Evolutionary conservation across 306 rosid genomes (phyloP).

Genomic region (Castanea crenata): DNA sequence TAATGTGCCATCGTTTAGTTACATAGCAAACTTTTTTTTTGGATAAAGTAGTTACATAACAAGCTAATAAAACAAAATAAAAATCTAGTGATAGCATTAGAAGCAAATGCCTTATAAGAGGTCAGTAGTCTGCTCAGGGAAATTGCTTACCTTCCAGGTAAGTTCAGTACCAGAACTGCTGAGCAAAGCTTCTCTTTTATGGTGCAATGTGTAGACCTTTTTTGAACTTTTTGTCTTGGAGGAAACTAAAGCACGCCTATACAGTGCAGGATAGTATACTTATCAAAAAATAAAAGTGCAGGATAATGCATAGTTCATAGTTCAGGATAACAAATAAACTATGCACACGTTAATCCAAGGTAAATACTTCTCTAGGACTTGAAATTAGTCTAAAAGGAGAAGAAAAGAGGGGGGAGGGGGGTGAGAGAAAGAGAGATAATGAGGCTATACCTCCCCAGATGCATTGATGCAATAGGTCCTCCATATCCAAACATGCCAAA

Average conservation of each 20-base stretch:
- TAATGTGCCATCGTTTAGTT: neutral
- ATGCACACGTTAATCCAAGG: neutral
- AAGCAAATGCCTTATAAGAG: neutral
- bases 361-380: neutral
- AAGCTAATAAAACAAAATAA: neutral
- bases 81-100: neutral
- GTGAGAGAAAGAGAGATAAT: neutral
- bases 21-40: neutral
- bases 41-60: neutral
- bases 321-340: neutral
- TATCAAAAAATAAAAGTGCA: neutral
- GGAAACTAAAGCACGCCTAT: slow-evolving; percentile 47
- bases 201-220: slow-evolving; percentile 43
- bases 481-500: slow-evolving; percentile 79
- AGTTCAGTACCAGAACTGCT: slow-evolving; percentile 27
- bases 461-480: slow-evolving; percentile 66
- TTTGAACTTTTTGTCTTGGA: slow-evolving; percentile 45
- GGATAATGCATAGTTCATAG: neutral
- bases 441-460: slow-evolving; percentile 51
- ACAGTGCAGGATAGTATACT: neutral
- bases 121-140: slow-evolving; percentile 6
- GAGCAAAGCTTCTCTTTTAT: slow-evolving; percentile 54
- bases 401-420: too few species aligned
- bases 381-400: neutral
- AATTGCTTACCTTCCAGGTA: slow-evolving; percentile 51